Evolutionary conservation across 2,329 filamentous ascomycete genomes (phyloP), one percentile per base, ranked within the genome.

Genomic region (Xylariaceae sp.): DNA sequence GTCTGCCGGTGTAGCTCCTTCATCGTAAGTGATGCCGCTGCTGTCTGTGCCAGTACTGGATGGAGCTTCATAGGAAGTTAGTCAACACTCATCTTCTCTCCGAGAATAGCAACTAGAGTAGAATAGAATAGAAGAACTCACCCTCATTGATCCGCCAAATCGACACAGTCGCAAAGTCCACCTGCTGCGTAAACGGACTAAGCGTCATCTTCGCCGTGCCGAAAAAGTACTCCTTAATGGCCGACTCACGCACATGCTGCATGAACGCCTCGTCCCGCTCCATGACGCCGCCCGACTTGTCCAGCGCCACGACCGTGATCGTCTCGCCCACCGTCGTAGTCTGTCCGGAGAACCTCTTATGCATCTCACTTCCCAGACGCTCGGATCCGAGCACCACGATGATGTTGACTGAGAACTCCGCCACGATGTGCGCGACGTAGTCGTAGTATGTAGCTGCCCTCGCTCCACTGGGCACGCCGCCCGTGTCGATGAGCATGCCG

Each of bases 141-240:
- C 87, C 74, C 60, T 88, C 82, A 3, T 82, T 80, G 34, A 88
- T 79, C 63, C 82, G 85, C 77, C 89, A 96, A 49, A 97, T 82
- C 1, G 84, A 80, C 45, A 97, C 73, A 7, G 86, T 84, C 60
- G 85, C 81, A 71, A 92, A 94, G 63, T 91, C 87, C 3, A 96
- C 84, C 60, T 89, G 88, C 68, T 96, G 90, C 5, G 91, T 95
- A 67, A 92, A 89, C 0, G 94, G 94, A 51, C 89, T 94, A 1
- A 99, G 78, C 0, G 90, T 88, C 59, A 88, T 83, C 62, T 85
- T 86, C 1, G 82, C 75, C 63, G 89, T 88, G 8, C 94, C 94
- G 71, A 97, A 99, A 77, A 99, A 99, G 74, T 99, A 99, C 67
- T 92, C 88, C 65, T 89, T 88, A 55, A 97, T 92, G 54, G 89